Evolutionary conservation across 1,139 yeast genomes (phyloP).

Genomic region (Geotrichum macrosporum): DNA sequence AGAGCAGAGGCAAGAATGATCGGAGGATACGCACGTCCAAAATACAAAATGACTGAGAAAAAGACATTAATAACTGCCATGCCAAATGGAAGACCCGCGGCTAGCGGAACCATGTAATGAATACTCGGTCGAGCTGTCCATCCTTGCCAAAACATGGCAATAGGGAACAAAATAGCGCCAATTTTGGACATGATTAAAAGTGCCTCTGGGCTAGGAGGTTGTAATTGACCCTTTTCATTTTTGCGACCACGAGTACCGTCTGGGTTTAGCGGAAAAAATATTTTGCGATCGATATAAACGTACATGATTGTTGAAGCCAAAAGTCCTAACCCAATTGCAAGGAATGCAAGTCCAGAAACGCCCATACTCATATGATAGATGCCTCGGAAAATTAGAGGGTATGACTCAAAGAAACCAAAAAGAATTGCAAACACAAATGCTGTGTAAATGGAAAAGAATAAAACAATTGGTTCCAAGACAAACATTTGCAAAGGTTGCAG

Average conservation of each 20-base stretch:
- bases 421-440: constrained; percentile 21
- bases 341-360: constrained; percentile 16
- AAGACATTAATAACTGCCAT: constrained; percentile 67
- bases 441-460: constrained; percentile 24
- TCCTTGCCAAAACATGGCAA: constrained; percentile 74
- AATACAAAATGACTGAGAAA: constrained; percentile 64
- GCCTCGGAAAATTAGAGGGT: constrained; percentile 27
- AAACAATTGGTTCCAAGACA: constrained; percentile 19
- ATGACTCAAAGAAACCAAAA: constrained; percentile 30
- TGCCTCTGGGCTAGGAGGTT: constrained; percentile 18
- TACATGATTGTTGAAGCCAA: constrained; percentile 18
- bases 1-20: constrained; percentile 67
- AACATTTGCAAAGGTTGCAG: constrained; percentile 21
- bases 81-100: constrained; percentile 75
- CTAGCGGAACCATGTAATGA: constrained; percentile 75
- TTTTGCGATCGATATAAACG: constrained; percentile 39
- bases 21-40: constrained; percentile 69
- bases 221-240: constrained; percentile 17
- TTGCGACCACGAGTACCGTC: constrained; percentile 21
- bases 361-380: constrained; percentile 14
- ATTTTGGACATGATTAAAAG: constrained; percentile 38
- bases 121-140: constrained; percentile 62
- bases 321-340: constrained; percentile 34
- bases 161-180: constrained; percentile 59
- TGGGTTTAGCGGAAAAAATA: constrained; percentile 24